Conservation (phyloP, 1,284 basidiomycete genomes). For the Leucoagaricus sp. region DNA sequence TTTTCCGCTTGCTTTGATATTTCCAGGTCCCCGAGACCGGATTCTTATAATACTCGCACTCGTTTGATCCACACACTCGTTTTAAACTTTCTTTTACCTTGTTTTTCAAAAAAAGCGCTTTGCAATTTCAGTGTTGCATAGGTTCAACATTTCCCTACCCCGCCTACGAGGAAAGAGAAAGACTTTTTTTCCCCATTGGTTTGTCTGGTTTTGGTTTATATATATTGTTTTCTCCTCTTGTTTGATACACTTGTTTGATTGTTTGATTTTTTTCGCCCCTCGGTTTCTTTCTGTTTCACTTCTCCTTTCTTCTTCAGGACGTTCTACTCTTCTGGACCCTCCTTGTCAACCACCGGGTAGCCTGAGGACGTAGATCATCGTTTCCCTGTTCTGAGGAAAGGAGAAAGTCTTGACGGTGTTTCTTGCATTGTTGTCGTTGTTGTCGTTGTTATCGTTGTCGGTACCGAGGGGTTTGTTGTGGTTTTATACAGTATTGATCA, state of each 20-base stretch:
- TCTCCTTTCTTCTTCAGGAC: background rate
- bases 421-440: too few species aligned
- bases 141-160: background rate
- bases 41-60: conserved; percentile 1
- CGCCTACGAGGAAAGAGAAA: too few species aligned
- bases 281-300: background rate
- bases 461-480: conserved; percentile 4
- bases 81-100: background rate
- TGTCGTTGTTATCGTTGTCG: too few species aligned
- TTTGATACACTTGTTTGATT: background rate
- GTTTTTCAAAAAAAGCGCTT: too few species aligned
- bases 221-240: too few species aligned
- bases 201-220: too few species aligned
- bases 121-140: background rate
- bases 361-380: too few species aligned
- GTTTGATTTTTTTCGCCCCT: background rate
- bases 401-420: too few species aligned
- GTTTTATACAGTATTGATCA: too few species aligned
- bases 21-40: too few species aligned
- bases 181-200: too few species aligned
- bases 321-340: background rate
- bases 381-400: too few species aligned
- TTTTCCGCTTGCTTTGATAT: background rate
- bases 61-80: conserved; percentile 5
- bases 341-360: background rate